Base-by-base conservation (phyloP, 2,329 filamentous ascomycete genomes). In the Colletotrichum eremochloae region DNA sequence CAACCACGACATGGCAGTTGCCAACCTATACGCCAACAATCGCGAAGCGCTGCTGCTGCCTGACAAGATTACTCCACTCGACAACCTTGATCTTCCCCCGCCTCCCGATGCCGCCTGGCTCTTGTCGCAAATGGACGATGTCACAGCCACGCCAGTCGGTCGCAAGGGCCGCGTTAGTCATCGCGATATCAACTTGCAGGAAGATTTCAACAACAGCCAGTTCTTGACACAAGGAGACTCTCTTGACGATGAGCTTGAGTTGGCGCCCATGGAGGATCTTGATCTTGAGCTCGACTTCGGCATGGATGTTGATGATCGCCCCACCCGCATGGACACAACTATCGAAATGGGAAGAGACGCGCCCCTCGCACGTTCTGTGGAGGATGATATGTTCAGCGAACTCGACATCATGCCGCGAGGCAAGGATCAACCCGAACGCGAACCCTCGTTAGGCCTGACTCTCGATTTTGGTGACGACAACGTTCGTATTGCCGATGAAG, bases 281-380 rank as follows among this genome's bases (percentile, higher is more conserved):
- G 92, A 93, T 67, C 86, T 94, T 38, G 89, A 93, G 75, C 84
- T 96, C 67, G 92, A 94, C 77, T 91, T 95, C 76, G 92, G 92
- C 76, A 86, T 96, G 73, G 91, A 91, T 75, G 85, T 94, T 44
- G 92, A 94, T 75, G 88, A 94, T 73, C 90, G 88, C 44, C 88
- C 83, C 29, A 80, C 76, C 71, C 80, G 82, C 74, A 79, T 82
- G 74, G 88, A 89, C 72, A 84, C 84, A 72, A 96, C 92, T 78
- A 91, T 98, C 71, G 96, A 99, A 91, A 87, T 94, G 76, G 96
- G 96, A 78, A 93, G 96, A 91, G 92, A 97, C 76, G 95, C 93
- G 29, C 91, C 93, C 5, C 86, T 89, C 20, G 86, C 92, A 33
- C 87, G 89, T 57, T 85, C 90, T 2, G 83, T 92, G 29, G 93